Evolutionary conservation across 2,329 filamentous ascomycete genomes (phyloP).

Genomic region (Colletotrichum salicis): DNA sequence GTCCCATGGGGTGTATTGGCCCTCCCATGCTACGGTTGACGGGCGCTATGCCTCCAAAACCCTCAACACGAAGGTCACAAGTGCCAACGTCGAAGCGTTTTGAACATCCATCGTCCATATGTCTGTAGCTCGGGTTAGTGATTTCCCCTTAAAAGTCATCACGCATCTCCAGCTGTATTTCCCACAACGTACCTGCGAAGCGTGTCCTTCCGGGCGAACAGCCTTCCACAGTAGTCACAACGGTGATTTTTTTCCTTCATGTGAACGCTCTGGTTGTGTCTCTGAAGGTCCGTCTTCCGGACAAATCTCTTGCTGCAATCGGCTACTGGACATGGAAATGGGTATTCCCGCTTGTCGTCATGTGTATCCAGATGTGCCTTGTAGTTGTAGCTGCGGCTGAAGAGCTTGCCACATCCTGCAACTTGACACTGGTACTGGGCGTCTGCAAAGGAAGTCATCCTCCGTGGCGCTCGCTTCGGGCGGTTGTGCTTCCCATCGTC

Average conservation of each 20-base stretch:
- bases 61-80: constrained; percentile 55
- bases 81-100: constrained; percentile 71
- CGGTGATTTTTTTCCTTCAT: constrained; percentile 75
- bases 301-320: constrained; percentile 82
- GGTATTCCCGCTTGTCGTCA: constrained; percentile 76
- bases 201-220: constrained; percentile 85
- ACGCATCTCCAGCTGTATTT: background rate
- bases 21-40: constrained; percentile 33
- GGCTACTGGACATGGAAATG: constrained; percentile 72
- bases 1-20: constrained; percentile 14
- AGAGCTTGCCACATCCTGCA: constrained; percentile 79
- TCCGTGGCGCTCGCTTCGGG: constrained; percentile 55
- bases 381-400: constrained; percentile 87
- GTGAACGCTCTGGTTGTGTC: constrained; percentile 75
- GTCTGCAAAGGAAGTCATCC: constrained; percentile 73
- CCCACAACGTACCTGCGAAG: constrained; percentile 72
- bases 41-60: constrained; percentile 38
- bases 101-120: constrained; percentile 81
- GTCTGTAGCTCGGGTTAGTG: constrained; percentile 58
- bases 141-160: background rate
- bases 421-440: constrained; percentile 77
- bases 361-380: constrained; percentile 89
- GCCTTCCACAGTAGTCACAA: constrained; percentile 76
- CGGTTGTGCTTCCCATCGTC: constrained; percentile 37
- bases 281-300: constrained; percentile 80